Evolutionary conservation across 1,284 basidiomycete genomes (phyloP).

Genomic region (Hypsizygus ulmarius): DNA sequence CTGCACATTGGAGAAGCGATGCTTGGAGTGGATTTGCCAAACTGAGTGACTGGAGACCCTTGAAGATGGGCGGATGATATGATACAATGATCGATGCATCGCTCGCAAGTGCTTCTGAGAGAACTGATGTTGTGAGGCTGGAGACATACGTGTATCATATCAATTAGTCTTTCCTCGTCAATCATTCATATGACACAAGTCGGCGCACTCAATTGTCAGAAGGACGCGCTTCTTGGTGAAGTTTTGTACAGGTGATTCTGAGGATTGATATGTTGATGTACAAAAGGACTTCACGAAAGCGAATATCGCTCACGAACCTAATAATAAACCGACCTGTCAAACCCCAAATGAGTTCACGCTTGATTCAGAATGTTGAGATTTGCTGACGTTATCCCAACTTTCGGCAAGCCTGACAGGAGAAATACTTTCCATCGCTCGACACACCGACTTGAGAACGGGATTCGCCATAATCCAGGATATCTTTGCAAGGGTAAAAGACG

Average conservation of each 20-base stretch:
- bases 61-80: constrained; percentile 92
- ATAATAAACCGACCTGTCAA: constrained; percentile 73
- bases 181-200: neutral
- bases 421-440: constrained; percentile 72
- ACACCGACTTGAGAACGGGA: constrained; percentile 48
- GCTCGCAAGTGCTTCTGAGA: constrained; percentile 68
- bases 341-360: neutral
- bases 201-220: constrained; percentile 80
- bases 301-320: constrained; percentile 49
- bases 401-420: constrained; percentile 84
- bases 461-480: constrained; percentile 26
- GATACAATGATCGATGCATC: constrained; percentile 71
- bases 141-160: neutral
- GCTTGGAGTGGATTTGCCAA: constrained; percentile 77
- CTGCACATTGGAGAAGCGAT: constrained; percentile 76
- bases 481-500: too few relatives aligned
- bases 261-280: constrained; percentile 5
- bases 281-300: constrained; percentile 1
- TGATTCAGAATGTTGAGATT: constrained; percentile 2
- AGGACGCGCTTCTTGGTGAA: constrained; percentile 63
- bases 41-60: constrained; percentile 75
- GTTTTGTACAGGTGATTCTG: constrained; percentile 72
- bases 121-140: constrained; percentile 78
- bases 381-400: constrained; percentile 86
- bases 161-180: constrained; percentile 1